phyloP scores from a whole-genome alignment of 78 protist genomes.

The Carpediemonas membranifera region DNA sequence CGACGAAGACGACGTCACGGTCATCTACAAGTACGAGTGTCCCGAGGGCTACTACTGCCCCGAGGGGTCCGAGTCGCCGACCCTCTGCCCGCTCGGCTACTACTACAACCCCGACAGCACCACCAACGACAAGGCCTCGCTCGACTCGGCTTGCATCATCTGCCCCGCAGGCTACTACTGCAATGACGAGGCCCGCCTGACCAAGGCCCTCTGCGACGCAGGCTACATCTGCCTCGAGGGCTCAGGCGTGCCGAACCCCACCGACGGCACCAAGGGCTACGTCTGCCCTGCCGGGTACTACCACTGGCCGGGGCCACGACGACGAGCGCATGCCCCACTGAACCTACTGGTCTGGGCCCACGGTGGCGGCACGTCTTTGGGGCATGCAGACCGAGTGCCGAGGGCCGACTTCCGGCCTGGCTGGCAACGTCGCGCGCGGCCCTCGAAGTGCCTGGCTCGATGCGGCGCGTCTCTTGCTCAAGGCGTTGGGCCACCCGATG shows the following conservation, averaged over 20 bases:
- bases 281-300: neutral
- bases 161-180: conserved; percentile 27
- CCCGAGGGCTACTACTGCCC: conserved; percentile 23
- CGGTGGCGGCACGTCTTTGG: too few species aligned
- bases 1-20: neutral
- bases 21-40: too few species aligned
- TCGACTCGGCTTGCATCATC: neutral
- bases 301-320: neutral
- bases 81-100: conserved; percentile 13
- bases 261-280: neutral
- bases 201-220: conserved; percentile 2
- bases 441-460: too few species aligned
- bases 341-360: conserved; percentile 1
- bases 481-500: too few species aligned
- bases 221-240: conserved; percentile 26
- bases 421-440: too few species aligned
- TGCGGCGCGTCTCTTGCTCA: too few species aligned
- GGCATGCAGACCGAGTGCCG: too few species aligned
- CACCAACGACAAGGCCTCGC: neutral
- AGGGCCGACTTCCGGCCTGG: too few species aligned
- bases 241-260: neutral
- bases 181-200: neutral
- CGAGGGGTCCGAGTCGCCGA: neutral
- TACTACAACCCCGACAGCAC: conserved; percentile 2
- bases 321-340: conserved; percentile 7